phyloP scores from a whole-genome alignment of 1,284 basidiomycete genomes.

The Trichosporon inkin region DNA sequence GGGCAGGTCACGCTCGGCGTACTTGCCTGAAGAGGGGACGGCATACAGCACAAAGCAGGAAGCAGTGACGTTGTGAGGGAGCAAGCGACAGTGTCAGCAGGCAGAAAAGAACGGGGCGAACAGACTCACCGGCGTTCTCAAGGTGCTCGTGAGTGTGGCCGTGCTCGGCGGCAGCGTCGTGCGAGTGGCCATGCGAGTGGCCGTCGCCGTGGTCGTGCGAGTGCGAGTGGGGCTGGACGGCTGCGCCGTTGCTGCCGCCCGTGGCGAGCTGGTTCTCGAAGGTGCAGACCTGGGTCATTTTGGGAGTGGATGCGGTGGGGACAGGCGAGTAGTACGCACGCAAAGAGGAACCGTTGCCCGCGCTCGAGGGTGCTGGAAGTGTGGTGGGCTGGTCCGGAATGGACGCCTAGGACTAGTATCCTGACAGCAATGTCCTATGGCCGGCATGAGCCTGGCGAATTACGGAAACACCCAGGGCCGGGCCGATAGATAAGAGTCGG shows the following conservation, averaged over 20 bases:
- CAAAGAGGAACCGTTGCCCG: background rate
- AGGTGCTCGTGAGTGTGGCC: slow-evolving; percentile 88
- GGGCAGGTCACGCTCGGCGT: slow-evolving; percentile 84
- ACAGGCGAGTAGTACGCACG: background rate
- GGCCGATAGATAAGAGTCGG: background rate
- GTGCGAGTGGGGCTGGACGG: slow-evolving; percentile 12
- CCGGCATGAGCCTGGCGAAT: too few species aligned
- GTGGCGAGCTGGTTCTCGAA: slow-evolving; percentile 45
- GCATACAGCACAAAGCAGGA: background rate
- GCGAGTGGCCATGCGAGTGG: slow-evolving; percentile 30
- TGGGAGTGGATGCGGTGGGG: background rate
- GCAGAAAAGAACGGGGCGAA: too few species aligned
- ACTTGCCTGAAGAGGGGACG: slow-evolving; percentile 67
- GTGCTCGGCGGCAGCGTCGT: slow-evolving; percentile 57
- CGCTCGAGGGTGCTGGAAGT: background rate
- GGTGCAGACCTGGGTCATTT: slow-evolving; percentile 37
- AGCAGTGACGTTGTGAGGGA: background rate
- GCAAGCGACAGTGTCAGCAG: background rate
- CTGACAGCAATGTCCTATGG: background rate
- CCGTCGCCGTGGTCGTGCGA: slow-evolving; percentile 39
- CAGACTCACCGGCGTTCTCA: slow-evolving; percentile 68
- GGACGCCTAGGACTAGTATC: background rate
- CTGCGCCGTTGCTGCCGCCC: slow-evolving; percentile 23
- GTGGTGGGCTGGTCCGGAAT: background rate
- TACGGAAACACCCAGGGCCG: background rate